A percentile compares a stretch with the other conserved stretches of the same genome.
Conservation (phyloP, 1,284 basidiomycete species). For the Irpex sp. region DNA sequence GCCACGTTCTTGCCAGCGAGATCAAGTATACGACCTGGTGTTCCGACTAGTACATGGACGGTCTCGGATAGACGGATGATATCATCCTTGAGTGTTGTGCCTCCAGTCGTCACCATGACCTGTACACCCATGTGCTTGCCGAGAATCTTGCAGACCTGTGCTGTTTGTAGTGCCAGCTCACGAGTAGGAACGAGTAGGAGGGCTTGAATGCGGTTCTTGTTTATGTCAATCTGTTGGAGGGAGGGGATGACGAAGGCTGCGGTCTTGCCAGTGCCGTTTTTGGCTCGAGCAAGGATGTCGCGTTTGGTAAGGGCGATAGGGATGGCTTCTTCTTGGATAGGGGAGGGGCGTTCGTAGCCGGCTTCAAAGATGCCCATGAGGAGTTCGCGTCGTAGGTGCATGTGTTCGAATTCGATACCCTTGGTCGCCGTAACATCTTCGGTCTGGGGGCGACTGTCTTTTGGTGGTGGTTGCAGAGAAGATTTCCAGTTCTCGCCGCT, state of each 20-base stretch:
- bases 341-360: conserved; percentile 94
- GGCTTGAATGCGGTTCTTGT: conserved; percentile 89
- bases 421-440: conserved; percentile 92
- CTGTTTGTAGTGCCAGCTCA: conserved; percentile 92
- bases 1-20: conserved; percentile 92
- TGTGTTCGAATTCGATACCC: conserved; percentile 86
- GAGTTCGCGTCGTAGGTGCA: conserved; percentile 58
- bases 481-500: conserved; percentile 54
- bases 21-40: conserved; percentile 94
- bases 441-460: conserved; percentile 89
- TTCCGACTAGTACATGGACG: conserved; percentile 96
- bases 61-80: conserved; percentile 88
- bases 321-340: conserved; percentile 98
- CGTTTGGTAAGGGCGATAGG: conserved; percentile 83
- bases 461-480: conserved; percentile 79
- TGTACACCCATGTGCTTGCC: conserved; percentile 94
- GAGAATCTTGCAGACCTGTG: conserved; percentile 95
- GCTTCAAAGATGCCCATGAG: conserved; percentile 91
- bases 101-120: conserved; percentile 99
- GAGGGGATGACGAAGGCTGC: conserved; percentile 98
- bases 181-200: conserved; percentile 92
- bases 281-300: conserved; percentile 89
- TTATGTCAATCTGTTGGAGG: conserved; percentile 88
- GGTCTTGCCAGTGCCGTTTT: conserved; percentile 93
- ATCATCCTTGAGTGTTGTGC: conserved; percentile 96